Evolutionary conservation across 495 filamentous ascomycete genomes (phyloP), one percentile per base, ranked within the genome.

Genomic region (Pseudomonodictys pantanalensis): DNA sequence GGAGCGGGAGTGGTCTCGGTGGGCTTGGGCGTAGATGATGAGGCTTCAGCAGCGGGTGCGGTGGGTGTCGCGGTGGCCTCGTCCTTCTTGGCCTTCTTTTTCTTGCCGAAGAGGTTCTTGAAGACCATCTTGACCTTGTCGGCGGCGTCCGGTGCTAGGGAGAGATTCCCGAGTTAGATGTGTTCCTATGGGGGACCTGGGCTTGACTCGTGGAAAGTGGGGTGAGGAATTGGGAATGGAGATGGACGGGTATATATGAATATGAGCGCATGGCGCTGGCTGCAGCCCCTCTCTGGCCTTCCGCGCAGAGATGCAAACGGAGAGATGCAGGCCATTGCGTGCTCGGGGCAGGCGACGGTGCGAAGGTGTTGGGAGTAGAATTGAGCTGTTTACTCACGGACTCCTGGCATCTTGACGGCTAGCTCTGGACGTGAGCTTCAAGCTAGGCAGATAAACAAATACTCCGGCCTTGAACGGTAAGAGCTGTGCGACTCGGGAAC

Each of bases 51-150:
- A 20, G n/a, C n/a, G n/a, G n/a, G n/a, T n/a, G n/a, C n/a, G n/a
- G n/a, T n/a, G n/a, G n/a, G n/a, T n/a, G 61, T 52, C 17, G 54
- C 41, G 24, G 66, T 63, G 22, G 53, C 54, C 39, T 66, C 59
- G 23, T 52, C 42, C 52, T 67, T 67, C 52, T 61, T 54, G 15
- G 45, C 43, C 45, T 67, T 62, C 48, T 66, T 57, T 42, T 61
- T 64, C 51, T 55, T 56, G 41, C 52, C 52, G 63, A 69, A 69
- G 50, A 67, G 56, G 51, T 48, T 33, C 55, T 65, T 66, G 51
- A 66, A 58, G 52, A 33, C 26, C 43, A 60, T 58, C 67, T 69
- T 69, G 44, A 67, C 32, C 45, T 5, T 48, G 46, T 63, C 28
- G 47, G 62, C 23, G 28, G 67, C 59, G 56, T 69, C 60, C 47